These are phyloP conservation scores for Fraxinus excelsior DNA, from an alignment of 257 asterid species.

Conservation along the genomic window DNA sequence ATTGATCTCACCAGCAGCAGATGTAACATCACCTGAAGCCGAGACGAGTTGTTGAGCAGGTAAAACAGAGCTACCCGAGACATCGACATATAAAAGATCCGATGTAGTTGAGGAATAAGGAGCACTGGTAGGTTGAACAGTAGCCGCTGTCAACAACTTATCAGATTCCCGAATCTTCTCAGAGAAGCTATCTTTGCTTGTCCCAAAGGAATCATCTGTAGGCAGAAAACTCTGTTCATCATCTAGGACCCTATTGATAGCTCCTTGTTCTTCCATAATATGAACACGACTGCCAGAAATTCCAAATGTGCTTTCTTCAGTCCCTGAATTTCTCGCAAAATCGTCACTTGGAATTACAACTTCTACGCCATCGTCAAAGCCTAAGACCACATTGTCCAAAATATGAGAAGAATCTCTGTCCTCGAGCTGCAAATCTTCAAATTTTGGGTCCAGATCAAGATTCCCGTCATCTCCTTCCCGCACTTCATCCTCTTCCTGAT, in stretches of 20 bases:
- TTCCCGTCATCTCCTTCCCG: slow-evolving; percentile 71
- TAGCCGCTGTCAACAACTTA: slow-evolving; percentile 41
- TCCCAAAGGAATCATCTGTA: slow-evolving; percentile 39
- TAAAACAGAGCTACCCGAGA: slow-evolving; percentile 33
- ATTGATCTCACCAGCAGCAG: slow-evolving; percentile 41
- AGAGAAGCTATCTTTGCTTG: slow-evolving; percentile 37
- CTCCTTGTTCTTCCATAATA: slow-evolving; percentile 44
- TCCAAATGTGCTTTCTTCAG: slow-evolving; percentile 52
- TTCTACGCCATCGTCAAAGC: slow-evolving; percentile 92
- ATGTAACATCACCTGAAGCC: slow-evolving; percentile 38
- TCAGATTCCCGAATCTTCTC: slow-evolving; percentile 40
- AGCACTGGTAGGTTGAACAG: slow-evolving; percentile 36
- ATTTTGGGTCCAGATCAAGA: slow-evolving; percentile 61
- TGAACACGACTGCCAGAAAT: slow-evolving; percentile 43
- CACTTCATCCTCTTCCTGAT: slow-evolving; percentile 84
- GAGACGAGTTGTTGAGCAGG: slow-evolving; percentile 44
- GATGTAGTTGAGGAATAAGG: slow-evolving; percentile 38
- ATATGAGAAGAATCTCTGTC: slow-evolving; percentile 52
- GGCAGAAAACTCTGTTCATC: slow-evolving; percentile 49
- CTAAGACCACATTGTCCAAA: slow-evolving; percentile 74
- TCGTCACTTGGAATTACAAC: slow-evolving; percentile 87
- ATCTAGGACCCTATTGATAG: slow-evolving; percentile 44
- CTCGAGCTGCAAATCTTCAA: slow-evolving; percentile 59
- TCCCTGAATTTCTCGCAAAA: slow-evolving; percentile 51
- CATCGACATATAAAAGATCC: slow-evolving; percentile 39